A percentile compares a stretch with the other conserved stretches of the same genome.
phyloP scores from a whole-genome alignment of 2,329 filamentous ascomycete genomes.

The Fusarium heterosporum region DNA sequence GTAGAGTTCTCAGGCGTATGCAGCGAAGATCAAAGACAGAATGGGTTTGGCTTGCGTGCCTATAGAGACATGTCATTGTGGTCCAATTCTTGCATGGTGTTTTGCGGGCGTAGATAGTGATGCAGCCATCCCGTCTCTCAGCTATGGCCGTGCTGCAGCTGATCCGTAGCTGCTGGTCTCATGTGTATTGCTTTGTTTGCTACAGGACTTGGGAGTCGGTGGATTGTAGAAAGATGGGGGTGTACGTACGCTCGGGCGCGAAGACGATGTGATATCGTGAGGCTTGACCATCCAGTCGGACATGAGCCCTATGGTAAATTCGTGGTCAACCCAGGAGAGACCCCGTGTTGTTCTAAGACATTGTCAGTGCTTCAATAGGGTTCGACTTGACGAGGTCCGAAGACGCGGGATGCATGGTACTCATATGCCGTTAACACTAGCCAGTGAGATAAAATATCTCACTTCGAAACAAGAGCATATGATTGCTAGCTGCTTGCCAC shows the following conservation, averaged over 20 bases:
- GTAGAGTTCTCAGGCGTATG: slow-evolving; percentile 13
- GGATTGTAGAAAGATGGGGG: not conserved
- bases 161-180: slow-evolving; percentile 4
- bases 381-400: slow-evolving; percentile 8
- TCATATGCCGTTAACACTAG: not conserved
- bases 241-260: not conserved
- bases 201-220: slow-evolving; percentile 5
- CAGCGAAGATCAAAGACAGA: slow-evolving; percentile 19
- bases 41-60: slow-evolving; percentile 11
- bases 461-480: not conserved
- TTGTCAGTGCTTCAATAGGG: not conserved
- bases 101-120: slow-evolving; percentile 23
- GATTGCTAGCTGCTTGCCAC: slow-evolving; percentile 5
- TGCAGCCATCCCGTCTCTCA: slow-evolving; percentile 14
- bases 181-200: slow-evolving; percentile 9
- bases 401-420: not conserved
- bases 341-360: not conserved
- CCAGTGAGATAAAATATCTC: not conserved
- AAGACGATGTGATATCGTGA: not conserved
- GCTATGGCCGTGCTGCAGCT: slow-evolving; percentile 20
- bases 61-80: slow-evolving; percentile 13
- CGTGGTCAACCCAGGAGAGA: not conserved
- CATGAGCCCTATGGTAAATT: not conserved
- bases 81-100: not conserved
- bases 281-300: slow-evolving; percentile 12